These are phyloP conservation scores for Penicillium riverlandense DNA, from an alignment of 495 filamentous ascomycete genomes.

Conservation along the genomic window DNA sequence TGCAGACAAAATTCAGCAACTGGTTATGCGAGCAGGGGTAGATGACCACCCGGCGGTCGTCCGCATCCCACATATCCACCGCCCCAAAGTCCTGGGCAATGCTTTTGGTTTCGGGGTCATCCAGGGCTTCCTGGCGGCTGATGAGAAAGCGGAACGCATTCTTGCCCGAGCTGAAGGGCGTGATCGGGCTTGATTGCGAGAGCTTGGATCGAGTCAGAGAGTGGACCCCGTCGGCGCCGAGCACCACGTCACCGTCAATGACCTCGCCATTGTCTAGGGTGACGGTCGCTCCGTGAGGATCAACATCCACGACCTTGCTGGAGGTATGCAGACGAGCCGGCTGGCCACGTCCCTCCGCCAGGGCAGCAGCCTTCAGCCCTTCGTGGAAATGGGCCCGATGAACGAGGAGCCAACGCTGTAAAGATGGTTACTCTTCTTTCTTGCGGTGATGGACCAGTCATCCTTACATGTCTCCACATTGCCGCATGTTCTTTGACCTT, in stretches of 20 bases:
- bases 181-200: conserved; percentile 13
- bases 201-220: conserved; percentile 40
- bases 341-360: conserved; percentile 25
- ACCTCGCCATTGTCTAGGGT: conserved; percentile 29
- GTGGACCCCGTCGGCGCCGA: conserved; percentile 49
- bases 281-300: conserved; percentile 32
- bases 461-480: conserved; percentile 33
- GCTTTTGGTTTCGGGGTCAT: conserved; percentile 38
- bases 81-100: conserved; percentile 32
- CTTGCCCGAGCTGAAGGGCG: conserved; percentile 43
- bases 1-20: conserved; percentile 53
- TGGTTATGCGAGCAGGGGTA: conserved; percentile 51
- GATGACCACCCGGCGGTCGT: conserved; percentile 49
- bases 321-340: conserved; percentile 35
- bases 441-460: not conserved
- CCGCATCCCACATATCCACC: conserved; percentile 41
- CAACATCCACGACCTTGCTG: conserved; percentile 37
- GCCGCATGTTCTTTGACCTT: conserved; percentile 22
- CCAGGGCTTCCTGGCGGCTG: conserved; percentile 29
- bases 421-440: too few species aligned
- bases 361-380: conserved; percentile 36
- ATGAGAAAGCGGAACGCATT: conserved; percentile 58
- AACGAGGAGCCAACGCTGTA: conserved; percentile 42
- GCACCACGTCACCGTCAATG: conserved; percentile 36
- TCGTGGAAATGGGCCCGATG: conserved; percentile 46